Base-by-base conservation (phyloP, 352 stramenopile species). In the Pythium grandisporangium region DNA sequence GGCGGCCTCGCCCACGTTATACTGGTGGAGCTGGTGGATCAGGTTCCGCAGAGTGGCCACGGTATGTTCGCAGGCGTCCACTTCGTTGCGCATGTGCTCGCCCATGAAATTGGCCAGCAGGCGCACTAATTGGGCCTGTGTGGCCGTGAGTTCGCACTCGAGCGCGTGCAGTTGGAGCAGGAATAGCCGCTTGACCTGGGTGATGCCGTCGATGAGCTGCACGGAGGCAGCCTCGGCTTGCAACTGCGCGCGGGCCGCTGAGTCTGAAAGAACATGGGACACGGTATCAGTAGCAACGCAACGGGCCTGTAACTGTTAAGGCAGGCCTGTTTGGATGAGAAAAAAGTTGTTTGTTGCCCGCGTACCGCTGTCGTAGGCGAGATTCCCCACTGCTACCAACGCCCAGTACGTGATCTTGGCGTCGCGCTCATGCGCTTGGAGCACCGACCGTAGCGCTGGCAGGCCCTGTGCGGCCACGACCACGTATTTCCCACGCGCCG, bases 21-120 rank as follows among this genome's bases (percentile, higher is more conserved):
- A 55, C 22, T 55, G 55, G 22, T 51, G 39, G 37, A 72, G 65
- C 4, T 78, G 66, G 2, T 48, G 37, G 19, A 75, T 57, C 8
- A 73, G 48, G 0, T 14, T 34, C 10, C 47, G 38, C n/a, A 88
- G 37, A 19, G 61, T 76, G n/a, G 42, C 19, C 4, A 77, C 55
- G 12, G 67, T 50, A 21, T 77, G 55, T 16, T 67, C 60, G 23
- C 53, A 61, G 7, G 61, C 61, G 33, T 85, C 75, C 42, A 88
- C 41, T 6, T 74, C 71, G 46, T 88, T 88, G 29, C 70, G 75
- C 47, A 76, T 80, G 46, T 76, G 65, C 50, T 88, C 67, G 35
- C 67, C 63, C 17, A 85, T 72, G 30, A 73, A 53, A n/a, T 60
- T 70, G 5, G 60, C 57, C 12, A 67, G 51, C 21, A 85, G 41